These are phyloP conservation scores for Sporothrix luriei DNA, from an alignment of 2,329 filamentous ascomycete genomes.

Conservation along the genomic window DNA sequence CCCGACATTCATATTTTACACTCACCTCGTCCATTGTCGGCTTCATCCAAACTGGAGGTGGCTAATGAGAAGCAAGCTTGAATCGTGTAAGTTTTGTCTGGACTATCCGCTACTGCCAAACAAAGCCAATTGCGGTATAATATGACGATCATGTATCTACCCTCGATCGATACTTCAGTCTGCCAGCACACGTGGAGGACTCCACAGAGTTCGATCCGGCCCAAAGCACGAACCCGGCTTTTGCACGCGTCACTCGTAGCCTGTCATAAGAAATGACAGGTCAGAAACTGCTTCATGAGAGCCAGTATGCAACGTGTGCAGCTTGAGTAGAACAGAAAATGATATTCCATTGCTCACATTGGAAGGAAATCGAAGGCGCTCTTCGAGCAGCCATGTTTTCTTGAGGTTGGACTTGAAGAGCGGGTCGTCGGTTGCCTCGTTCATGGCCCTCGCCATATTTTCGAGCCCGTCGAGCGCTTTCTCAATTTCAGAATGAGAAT, in stretches of 20 bases:
- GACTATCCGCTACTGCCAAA: constrained; percentile 67
- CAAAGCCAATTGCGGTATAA: constrained; percentile 82
- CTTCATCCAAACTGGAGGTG: constrained; percentile 67
- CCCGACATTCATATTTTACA: neutral
- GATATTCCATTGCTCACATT: constrained; percentile 54
- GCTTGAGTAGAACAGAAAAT: no score
- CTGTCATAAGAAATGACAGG: constrained; percentile 39
- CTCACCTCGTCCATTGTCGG: constrained; percentile 74
- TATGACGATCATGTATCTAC: constrained; percentile 81
- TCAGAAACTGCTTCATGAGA: no score
- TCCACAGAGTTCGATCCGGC: constrained; percentile 79
- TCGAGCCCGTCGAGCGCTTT: constrained; percentile 71
- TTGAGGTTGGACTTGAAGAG: constrained; percentile 70
- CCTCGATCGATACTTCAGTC: constrained; percentile 65
- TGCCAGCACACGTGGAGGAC: constrained; percentile 83
- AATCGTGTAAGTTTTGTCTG: constrained; percentile 70
- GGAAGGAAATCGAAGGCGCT: constrained; percentile 73
- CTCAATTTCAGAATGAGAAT: constrained; percentile 77
- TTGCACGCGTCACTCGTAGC: constrained; percentile 57
- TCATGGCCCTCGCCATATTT: constrained; percentile 76
- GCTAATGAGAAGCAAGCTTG: constrained; percentile 72
- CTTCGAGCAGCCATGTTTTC: constrained; percentile 82
- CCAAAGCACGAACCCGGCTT: constrained; percentile 74
- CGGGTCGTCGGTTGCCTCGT: constrained; percentile 78
- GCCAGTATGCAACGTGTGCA: no score